Conservation (phyloP, 2,329 filamentous ascomycete genomes). For the Ophiostoma sp. region DNA sequence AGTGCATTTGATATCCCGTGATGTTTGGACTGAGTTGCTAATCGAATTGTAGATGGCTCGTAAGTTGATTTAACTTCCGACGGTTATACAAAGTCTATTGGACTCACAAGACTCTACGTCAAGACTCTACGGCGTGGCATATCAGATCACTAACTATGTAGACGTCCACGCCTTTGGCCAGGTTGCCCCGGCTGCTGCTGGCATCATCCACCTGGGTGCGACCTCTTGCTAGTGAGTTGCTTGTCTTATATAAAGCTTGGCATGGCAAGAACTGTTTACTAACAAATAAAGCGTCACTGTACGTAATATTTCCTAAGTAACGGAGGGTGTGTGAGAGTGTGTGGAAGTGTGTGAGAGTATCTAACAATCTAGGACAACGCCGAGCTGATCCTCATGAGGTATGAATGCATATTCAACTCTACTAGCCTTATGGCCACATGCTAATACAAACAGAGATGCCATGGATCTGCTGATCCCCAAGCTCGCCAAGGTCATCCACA, state of each 20-base stretch:
- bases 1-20: background rate
- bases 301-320: background rate
- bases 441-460: conserved; percentile 47
- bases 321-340: background rate
- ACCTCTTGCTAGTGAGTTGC: conserved; percentile 43
- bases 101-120: too few species aligned
- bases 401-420: background rate
- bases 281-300: conserved; percentile 20
- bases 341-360: background rate
- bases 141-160: conserved; percentile 27
- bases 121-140: background rate
- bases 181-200: conserved; percentile 69
- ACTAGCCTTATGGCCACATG: background rate
- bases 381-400: conserved; percentile 66
- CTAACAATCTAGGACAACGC: conserved; percentile 52
- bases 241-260: background rate
- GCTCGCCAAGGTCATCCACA: conserved; percentile 70
- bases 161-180: conserved; percentile 70
- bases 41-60: background rate
- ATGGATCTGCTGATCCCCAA: conserved; percentile 72
- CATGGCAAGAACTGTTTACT: background rate
- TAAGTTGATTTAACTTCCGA: background rate
- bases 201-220: conserved; percentile 74
- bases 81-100: too few species aligned
- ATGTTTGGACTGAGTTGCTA: background rate